Conservation (phyloP, 768 basidiomycete genomes). For the Suillus variegatus region DNA sequence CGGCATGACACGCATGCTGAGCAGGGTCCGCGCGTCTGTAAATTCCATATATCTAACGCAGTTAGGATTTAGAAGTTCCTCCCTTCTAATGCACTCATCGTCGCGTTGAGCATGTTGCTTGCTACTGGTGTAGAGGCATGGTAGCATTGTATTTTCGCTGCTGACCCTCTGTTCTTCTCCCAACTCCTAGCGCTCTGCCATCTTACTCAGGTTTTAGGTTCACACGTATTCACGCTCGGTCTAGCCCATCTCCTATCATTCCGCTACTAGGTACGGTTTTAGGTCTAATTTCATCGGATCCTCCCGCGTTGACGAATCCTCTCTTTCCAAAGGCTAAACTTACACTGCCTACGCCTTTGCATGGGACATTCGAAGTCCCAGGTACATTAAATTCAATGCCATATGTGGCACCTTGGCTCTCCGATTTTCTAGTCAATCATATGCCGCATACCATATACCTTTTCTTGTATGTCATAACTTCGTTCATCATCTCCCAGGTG, state of each 20-base stretch:
- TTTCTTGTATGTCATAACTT: neutral
- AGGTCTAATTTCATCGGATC: neutral
- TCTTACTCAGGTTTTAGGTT: neutral
- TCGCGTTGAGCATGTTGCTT: neutral
- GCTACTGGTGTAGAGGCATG: neutral
- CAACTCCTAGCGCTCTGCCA: neutral
- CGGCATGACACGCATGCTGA: neutral
- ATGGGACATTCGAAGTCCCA: neutral
- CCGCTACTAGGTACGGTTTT: too few relatives aligned
- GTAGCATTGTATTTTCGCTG: neutral
- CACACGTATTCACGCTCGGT: neutral
- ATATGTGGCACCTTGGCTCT: neutral
- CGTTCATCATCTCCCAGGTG: neutral
- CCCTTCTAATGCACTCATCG: neutral
- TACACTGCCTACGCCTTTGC: neutral
- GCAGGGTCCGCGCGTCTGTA: neutral
- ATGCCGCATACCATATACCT: neutral
- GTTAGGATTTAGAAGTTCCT: neutral
- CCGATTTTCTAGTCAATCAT: neutral
- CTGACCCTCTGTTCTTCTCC: neutral
- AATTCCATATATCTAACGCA: too few relatives aligned
- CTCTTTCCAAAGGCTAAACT: neutral
- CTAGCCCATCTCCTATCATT: neutral
- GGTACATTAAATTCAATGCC: neutral
- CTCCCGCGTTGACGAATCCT: neutral